phyloP scores from a whole-genome alignment of 345 rosid genomes.

The Euclidium syriacum region DNA sequence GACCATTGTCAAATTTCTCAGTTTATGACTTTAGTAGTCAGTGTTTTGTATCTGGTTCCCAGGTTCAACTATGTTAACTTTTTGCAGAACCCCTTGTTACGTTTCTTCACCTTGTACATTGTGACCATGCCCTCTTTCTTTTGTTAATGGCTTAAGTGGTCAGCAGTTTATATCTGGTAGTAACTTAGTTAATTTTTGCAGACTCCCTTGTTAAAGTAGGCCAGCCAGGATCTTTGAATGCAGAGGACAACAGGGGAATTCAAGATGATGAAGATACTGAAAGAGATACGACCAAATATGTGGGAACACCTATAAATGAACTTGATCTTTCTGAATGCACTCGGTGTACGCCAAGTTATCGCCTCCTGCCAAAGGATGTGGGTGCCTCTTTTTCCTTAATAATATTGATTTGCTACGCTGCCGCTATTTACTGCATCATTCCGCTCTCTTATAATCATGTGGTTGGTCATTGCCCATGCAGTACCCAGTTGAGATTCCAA shows the following conservation, averaged over 20 bases:
- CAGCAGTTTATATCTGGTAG: slow-evolving; percentile 1
- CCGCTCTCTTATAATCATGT: background rate
- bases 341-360: slow-evolving; percentile 92
- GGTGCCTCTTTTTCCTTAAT: slow-evolving; percentile 17
- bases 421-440: background rate
- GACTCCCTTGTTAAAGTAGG: slow-evolving; percentile 54
- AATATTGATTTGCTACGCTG: slow-evolving; percentile 1
- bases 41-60: slow-evolving; percentile 1
- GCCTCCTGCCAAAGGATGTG: slow-evolving; percentile 89
- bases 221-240: slow-evolving; percentile 52
- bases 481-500: slow-evolving; percentile 74
- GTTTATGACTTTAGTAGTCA: background rate
- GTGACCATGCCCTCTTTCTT: background rate
- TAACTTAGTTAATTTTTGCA: slow-evolving; percentile 36
- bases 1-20: background rate
- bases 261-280: slow-evolving; percentile 50
- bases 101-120: background rate
- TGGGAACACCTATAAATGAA: slow-evolving; percentile 79
- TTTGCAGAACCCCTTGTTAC: background rate
- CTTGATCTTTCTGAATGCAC: slow-evolving; percentile 94
- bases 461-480: slow-evolving; percentile 39
- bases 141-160: background rate
- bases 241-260: slow-evolving; percentile 55
- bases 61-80: background rate
- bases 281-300: slow-evolving; percentile 68